Percentiles rank a stretch among this genome's conserved stretches.
Evolutionary conservation across 2,329 filamentous ascomycete genomes (phyloP).

Genomic region (Trichoderma breve): DNA sequence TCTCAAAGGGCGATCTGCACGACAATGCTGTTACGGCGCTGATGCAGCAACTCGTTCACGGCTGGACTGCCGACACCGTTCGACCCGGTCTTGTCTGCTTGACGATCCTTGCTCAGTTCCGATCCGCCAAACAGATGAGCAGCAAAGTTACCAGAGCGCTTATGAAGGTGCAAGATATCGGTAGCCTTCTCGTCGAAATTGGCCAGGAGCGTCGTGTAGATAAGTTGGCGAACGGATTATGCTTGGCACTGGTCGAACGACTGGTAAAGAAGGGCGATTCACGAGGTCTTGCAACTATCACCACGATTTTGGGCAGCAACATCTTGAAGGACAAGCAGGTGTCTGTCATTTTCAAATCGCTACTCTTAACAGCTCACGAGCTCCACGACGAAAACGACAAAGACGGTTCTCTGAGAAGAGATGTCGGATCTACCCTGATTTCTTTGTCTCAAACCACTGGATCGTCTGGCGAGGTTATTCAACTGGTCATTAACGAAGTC

Average conservation of each 20-base stretch:
- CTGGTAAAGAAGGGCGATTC: slow-evolving; percentile 59
- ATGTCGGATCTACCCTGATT: slow-evolving; percentile 66
- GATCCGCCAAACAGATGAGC: slow-evolving; percentile 67
- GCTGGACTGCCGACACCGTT: slow-evolving; percentile 72
- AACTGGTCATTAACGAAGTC: slow-evolving; percentile 63
- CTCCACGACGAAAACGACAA: slow-evolving; percentile 54
- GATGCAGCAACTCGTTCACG: slow-evolving; percentile 82
- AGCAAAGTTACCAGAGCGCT: slow-evolving; percentile 67
- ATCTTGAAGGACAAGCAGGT: slow-evolving; percentile 63
- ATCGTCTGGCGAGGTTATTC: slow-evolving; percentile 61
- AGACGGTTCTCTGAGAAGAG: slow-evolving; percentile 57
- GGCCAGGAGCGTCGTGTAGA: slow-evolving; percentile 65
- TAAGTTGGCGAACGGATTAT: slow-evolving; percentile 70
- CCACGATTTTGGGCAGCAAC: slow-evolving; percentile 57
- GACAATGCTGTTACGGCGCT: slow-evolving; percentile 79
- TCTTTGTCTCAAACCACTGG: slow-evolving; percentile 60
- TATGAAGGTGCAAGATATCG: slow-evolving; percentile 60
- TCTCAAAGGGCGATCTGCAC: slow-evolving; percentile 74
- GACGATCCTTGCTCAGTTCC: slow-evolving; percentile 77
- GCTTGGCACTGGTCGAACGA: slow-evolving; percentile 61
- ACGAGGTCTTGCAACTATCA: slow-evolving; percentile 57
- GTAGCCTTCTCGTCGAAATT: slow-evolving; percentile 59
- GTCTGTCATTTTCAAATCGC: slow-evolving; percentile 62
- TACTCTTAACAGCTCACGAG: slow-evolving; percentile 60
- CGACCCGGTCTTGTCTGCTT: slow-evolving; percentile 75